Evolutionary conservation across 257 asterid species (phyloP).

Genomic region (Solanum tarijense): DNA sequence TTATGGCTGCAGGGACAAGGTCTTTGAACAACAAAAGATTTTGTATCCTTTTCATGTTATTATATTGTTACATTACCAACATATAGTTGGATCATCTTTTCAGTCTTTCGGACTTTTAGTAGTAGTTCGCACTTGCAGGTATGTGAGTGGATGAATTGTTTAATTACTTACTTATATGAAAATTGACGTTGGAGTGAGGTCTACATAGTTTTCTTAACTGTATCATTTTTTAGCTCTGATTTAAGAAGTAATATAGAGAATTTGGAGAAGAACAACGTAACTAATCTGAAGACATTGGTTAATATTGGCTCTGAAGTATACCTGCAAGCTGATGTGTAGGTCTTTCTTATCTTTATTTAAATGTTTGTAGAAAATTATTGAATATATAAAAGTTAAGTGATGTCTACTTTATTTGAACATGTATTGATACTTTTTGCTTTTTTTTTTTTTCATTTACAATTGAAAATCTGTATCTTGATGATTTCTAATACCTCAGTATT

Average conservation of each 20-base stretch:
- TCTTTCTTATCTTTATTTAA: constrained; percentile 1
- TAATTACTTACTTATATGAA: neutral
- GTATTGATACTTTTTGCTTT: neutral
- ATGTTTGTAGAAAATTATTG: neutral
- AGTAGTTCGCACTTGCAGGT: neutral
- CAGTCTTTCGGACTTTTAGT: neutral
- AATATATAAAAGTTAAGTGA: neutral
- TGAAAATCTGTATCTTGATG: neutral
- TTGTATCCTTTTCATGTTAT: constrained; percentile 63
- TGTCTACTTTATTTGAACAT: neutral
- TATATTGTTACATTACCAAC: neutral
- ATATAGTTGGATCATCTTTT: neutral
- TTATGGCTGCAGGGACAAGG: constrained; percentile 65
- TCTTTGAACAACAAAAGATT: constrained; percentile 71
- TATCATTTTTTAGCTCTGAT: constrained; percentile 52
- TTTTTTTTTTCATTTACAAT: neutral
- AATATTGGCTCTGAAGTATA: constrained; percentile 90
- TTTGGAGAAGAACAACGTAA: constrained; percentile 72
- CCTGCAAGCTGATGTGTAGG: constrained; percentile 88
- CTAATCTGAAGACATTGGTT: constrained; percentile 64
- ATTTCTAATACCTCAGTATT: neutral
- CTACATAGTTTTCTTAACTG: constrained; percentile 24
- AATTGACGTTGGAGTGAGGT: neutral
- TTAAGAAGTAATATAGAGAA: constrained; percentile 70
- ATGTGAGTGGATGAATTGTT: neutral